These are phyloP conservation scores for Serendipita sp. DNA, from an alignment of 768 basidiomycete species.

Conservation along the genomic window DNA sequence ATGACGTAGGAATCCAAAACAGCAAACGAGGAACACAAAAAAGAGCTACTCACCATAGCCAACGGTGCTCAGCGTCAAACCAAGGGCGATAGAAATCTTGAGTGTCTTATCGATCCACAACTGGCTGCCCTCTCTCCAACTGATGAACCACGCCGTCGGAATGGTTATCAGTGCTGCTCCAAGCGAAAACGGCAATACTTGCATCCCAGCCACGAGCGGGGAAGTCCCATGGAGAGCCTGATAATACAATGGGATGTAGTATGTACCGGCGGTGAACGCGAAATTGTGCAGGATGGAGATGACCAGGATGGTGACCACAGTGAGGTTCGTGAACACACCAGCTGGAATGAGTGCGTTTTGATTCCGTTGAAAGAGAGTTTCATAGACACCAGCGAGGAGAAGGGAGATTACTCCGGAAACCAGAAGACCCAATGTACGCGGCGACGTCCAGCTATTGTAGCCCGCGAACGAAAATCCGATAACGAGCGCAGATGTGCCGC, in stretches of 20 bases:
- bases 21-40: too few species aligned
- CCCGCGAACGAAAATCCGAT: slow-evolving; percentile 69
- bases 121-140: slow-evolving; percentile 26
- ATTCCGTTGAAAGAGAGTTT: slow-evolving; percentile 30
- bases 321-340: slow-evolving; percentile 40
- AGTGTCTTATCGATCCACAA: background rate
- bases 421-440: slow-evolving; percentile 46
- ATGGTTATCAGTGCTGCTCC: slow-evolving; percentile 75
- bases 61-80: background rate
- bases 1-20: background rate
- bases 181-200: slow-evolving; percentile 69
- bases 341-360: slow-evolving; percentile 62
- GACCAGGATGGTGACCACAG: slow-evolving; percentile 47
- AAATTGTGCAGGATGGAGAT: slow-evolving; percentile 71
- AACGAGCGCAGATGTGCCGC: slow-evolving; percentile 55
- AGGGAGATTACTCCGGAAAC: slow-evolving; percentile 39
- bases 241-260: slow-evolving; percentile 70
- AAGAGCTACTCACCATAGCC: background rate
- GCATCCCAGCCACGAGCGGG: slow-evolving; percentile 58
- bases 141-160: slow-evolving; percentile 74
- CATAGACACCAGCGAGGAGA: slow-evolving; percentile 47
- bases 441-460: slow-evolving; percentile 45
- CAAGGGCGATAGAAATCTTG: background rate
- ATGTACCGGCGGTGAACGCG: slow-evolving; percentile 71
- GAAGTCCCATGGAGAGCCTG: slow-evolving; percentile 58